These are phyloP conservation scores for Meyerozyma athensensis DNA, from an alignment of 1,139 yeast genomes.

Conservation along the genomic window DNA sequence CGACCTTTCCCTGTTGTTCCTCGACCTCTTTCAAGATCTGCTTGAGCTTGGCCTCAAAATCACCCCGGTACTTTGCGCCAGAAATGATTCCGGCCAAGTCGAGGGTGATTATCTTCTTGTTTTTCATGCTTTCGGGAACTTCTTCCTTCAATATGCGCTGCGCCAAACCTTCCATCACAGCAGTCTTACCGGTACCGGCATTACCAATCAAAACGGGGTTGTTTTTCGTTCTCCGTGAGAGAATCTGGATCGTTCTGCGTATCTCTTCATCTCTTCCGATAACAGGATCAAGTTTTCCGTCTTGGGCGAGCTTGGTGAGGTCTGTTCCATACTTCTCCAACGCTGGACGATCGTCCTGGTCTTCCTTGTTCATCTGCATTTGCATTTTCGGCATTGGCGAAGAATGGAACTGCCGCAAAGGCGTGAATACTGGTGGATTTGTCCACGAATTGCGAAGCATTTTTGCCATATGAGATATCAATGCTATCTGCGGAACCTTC, in stretches of 20 bases:
- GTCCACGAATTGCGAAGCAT: too few relatives aligned
- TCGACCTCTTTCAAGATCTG: conserved; percentile 83
- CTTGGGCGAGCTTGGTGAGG: conserved; percentile 77
- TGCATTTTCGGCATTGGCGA: conserved; percentile 20
- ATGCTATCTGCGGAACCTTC: too few relatives aligned
- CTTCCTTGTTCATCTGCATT: conserved; percentile 43
- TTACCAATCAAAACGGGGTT: conserved; percentile 92
- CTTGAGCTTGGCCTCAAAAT: conserved; percentile 87
- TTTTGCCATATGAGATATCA: too few relatives aligned
- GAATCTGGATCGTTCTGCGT: conserved; percentile 83
- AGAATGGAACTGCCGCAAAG: conserved; percentile 15
- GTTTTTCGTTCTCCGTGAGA: conserved; percentile 88
- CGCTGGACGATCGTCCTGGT: conserved; percentile 63
- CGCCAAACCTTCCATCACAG: conserved; percentile 93
- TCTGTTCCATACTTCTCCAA: conserved; percentile 85
- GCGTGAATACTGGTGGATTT: neutral
- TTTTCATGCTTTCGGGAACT: conserved; percentile 91
- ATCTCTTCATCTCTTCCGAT: conserved; percentile 97
- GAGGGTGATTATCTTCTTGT: conserved; percentile 74
- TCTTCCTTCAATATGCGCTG: conserved; percentile 87
- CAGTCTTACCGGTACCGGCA: conserved; percentile 98
- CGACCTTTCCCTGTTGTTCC: conserved; percentile 70
- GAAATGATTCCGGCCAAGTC: conserved; percentile 88
- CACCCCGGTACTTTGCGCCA: conserved; percentile 94
- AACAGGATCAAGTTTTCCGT: conserved; percentile 93